Conservation (phyloP, 2,329 filamentous ascomycete genomes). For the Aspergillus terreus region DNA sequence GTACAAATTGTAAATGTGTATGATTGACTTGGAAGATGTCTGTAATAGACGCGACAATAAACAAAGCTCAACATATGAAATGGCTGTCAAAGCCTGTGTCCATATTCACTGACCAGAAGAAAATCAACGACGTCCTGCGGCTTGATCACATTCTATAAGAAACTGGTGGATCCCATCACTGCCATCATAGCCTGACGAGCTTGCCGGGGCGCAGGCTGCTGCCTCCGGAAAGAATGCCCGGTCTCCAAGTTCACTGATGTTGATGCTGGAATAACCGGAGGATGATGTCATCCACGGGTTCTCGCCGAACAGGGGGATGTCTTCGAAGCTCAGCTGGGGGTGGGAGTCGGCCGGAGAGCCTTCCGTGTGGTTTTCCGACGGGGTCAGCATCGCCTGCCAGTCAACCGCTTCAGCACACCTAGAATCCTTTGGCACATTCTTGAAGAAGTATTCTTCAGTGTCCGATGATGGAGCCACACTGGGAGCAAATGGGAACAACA, state of each 20-base stretch:
- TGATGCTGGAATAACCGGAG: constrained; percentile 57
- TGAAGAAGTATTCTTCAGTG: constrained; percentile 38
- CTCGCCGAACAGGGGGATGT: constrained; percentile 40
- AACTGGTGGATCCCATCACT: constrained; percentile 65
- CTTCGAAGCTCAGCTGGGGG: constrained; percentile 38
- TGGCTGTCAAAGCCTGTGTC: constrained; percentile 16
- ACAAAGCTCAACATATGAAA: constrained; percentile 2
- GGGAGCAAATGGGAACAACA: constrained; percentile 84
- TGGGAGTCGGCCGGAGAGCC: constrained; percentile 22
- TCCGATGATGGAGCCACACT: constrained; percentile 47
- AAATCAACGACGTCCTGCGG: constrained; percentile 22
- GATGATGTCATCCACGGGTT: constrained; percentile 54
- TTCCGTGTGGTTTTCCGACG: constrained; percentile 23
- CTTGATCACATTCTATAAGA: constrained; percentile 60
- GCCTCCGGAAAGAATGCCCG: constrained; percentile 38
- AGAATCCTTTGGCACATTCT: constrained; percentile 34
- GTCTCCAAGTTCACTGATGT: constrained; percentile 50
- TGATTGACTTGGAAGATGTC: too few species aligned
- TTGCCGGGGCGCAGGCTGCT: constrained; percentile 26
- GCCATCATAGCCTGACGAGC: constrained; percentile 56
- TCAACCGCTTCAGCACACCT: constrained; percentile 45
- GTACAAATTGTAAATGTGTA: too few species aligned
- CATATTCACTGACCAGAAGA: background rate
- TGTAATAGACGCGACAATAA: constrained; percentile 2
- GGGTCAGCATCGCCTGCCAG: constrained; percentile 57